Evolutionary conservation across 305 asterid species (phyloP), one percentile per base, ranked within the genome.

Genomic region (Solanum hybrid): DNA sequence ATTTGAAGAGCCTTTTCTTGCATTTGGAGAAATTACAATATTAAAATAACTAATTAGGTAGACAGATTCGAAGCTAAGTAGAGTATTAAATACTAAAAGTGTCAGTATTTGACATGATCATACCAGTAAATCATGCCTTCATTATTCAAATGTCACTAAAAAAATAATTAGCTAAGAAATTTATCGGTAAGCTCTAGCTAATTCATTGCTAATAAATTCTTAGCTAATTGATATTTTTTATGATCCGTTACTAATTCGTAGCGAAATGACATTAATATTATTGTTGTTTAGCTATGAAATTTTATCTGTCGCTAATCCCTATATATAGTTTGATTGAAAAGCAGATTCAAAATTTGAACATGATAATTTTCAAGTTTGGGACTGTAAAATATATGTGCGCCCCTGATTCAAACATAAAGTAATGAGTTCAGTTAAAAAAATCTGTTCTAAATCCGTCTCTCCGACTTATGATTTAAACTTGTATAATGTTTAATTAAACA

Each of bases 1-100:
- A 84, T 51, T 29, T 31, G 42, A 45, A 51, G 42, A 84, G 7
- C 75, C 75, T 84, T 51, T 45, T 31, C 75, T 84, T 84, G 87
- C 27, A 84, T 51, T 8, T 45, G 11, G 72, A 45, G 38, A 82
- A 38, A 84, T 32, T 29, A 40, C 4, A 17, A 51, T 84, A 84
- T 29, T 45, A 37, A 81, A 40, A 14, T 80, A 40, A 40, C 35
- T 78, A 35, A 10, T 22, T 78, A 78, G 87, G 38, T 19, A 29
- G 26, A 36, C 9, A 42, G 38, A 82, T 27, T 45, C 38, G 37
- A 84, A 45, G 17, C 12, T 51, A 51, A 51, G 29, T 4, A 10
- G 6, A 10, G 40, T 84, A 45, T 29, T 45, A 84, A 31, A 31
- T 51, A 45, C 31, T 31, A 29, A 9, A 42, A 45, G 87, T 82